phyloP scores from a whole-genome alignment of 345 rosid species.

The Hypericum androsaemum region DNA sequence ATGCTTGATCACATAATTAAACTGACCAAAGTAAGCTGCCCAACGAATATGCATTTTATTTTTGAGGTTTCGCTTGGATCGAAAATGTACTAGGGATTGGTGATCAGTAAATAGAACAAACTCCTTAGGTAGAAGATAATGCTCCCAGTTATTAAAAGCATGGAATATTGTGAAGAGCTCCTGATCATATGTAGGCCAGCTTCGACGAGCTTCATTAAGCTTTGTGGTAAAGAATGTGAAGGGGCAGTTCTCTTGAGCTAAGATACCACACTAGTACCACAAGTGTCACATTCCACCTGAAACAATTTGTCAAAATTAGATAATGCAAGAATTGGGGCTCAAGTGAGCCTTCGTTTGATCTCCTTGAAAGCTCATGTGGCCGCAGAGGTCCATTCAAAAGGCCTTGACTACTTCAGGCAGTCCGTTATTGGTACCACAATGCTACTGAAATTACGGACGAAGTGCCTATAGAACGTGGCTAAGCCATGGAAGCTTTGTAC shows the following conservation, averaged over 20 bases:
- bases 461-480: no score
- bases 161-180: not conserved
- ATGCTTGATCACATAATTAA: not conserved
- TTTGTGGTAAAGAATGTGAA: not conserved
- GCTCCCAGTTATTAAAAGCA: not conserved
- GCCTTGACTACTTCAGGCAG: no score
- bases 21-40: not conserved
- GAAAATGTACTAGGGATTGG: not conserved
- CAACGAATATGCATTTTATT: not conserved
- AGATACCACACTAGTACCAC: not conserved
- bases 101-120: not conserved
- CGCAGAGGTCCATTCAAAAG: no score
- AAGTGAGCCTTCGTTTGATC: no score
- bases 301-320: not conserved
- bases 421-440: no score
- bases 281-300: not conserved
- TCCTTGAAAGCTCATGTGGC: no score
- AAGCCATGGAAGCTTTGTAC: no score
- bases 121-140: not conserved
- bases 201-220: not conserved
- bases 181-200: not conserved
- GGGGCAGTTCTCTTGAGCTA: not conserved
- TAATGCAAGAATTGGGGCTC: no score
- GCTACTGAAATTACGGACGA: no score
- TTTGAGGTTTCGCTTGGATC: not conserved